A percentile compares a stretch with the other conserved stretches of the same genome.
These are phyloP conservation scores for Lobosporangium transversale DNA, from an alignment of 192 early-diverging fungal genomes.

Conservation along the genomic window DNA sequence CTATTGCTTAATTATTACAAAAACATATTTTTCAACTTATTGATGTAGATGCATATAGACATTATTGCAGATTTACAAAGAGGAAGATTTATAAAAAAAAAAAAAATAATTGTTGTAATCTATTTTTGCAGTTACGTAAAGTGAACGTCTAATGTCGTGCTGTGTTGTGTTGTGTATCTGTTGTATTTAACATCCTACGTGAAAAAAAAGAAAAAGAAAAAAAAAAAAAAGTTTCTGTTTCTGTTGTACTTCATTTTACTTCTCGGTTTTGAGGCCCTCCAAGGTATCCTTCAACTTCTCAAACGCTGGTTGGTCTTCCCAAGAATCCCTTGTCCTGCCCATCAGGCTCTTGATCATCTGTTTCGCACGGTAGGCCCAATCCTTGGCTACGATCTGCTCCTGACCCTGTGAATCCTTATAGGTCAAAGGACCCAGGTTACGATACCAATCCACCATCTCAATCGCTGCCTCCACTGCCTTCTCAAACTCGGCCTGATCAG, in stretches of 20 bases:
- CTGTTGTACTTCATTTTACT: too few species aligned
- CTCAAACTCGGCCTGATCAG: constrained; percentile 76
- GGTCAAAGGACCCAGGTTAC: constrained; percentile 74
- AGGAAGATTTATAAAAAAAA: background rate
- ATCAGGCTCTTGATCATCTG: constrained; percentile 85
- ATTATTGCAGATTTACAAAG: background rate
- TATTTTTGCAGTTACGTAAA: too few species aligned
- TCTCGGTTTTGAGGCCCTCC: constrained; percentile 63
- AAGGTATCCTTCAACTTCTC: constrained; percentile 71
- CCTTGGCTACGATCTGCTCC: constrained; percentile 74
- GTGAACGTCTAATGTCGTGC: too few species aligned
- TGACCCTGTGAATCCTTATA: constrained; percentile 51
- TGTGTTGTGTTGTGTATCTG: too few species aligned
- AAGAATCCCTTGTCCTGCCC: constrained; percentile 79
- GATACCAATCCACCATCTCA: constrained; percentile 82
- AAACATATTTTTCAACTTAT: background rate
- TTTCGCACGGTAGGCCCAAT: constrained; percentile 91
- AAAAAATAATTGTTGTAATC: background rate
- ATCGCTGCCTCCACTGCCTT: constrained; percentile 74
- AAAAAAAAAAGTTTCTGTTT: too few species aligned
- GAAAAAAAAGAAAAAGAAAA: too few species aligned
- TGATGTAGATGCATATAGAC: constrained; percentile 1
- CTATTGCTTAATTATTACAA: constrained; percentile 13
- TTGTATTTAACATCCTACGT: too few species aligned
- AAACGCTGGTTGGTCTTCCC: constrained; percentile 71